A percentile compares a stretch with the other conserved stretches of the same genome.
Conservation (phyloP, 2,329 filamentous ascomycete species). For the Zarea fungicola region DNA sequence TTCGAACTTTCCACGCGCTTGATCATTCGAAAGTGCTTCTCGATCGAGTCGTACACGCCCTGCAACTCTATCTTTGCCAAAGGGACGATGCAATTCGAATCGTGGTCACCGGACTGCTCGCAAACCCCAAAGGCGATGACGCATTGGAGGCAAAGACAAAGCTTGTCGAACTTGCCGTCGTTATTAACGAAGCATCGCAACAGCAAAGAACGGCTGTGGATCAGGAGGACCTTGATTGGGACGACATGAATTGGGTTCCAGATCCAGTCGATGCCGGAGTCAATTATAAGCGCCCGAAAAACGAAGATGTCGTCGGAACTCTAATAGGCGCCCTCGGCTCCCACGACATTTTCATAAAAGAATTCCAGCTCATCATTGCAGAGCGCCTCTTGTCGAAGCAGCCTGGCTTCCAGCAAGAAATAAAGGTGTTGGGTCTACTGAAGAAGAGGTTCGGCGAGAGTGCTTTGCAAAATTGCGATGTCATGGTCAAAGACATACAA, state of each 20-base stretch:
- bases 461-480: constrained; percentile 86
- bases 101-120: constrained; percentile 68
- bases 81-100: constrained; percentile 73
- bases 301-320: constrained; percentile 86
- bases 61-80: constrained; percentile 71
- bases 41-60: constrained; percentile 65
- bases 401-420: constrained; percentile 68
- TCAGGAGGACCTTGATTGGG: constrained; percentile 75
- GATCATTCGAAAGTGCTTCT: constrained; percentile 74
- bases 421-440: constrained; percentile 77
- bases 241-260: constrained; percentile 89
- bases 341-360: constrained; percentile 88
- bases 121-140: constrained; percentile 52
- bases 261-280: constrained; percentile 89
- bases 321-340: constrained; percentile 83
- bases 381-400: constrained; percentile 69
- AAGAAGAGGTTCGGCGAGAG: constrained; percentile 84
- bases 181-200: constrained; percentile 58
- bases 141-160: constrained; percentile 41
- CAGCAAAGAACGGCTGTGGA: constrained; percentile 47
- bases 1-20: constrained; percentile 68
- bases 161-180: constrained; percentile 61
- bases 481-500: constrained; percentile 91
- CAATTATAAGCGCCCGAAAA: constrained; percentile 84
- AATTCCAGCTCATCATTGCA: constrained; percentile 84